Conservation (phyloP, 2,329 filamentous ascomycete genomes). For the Pseudogymnoascus sp. region DNA sequence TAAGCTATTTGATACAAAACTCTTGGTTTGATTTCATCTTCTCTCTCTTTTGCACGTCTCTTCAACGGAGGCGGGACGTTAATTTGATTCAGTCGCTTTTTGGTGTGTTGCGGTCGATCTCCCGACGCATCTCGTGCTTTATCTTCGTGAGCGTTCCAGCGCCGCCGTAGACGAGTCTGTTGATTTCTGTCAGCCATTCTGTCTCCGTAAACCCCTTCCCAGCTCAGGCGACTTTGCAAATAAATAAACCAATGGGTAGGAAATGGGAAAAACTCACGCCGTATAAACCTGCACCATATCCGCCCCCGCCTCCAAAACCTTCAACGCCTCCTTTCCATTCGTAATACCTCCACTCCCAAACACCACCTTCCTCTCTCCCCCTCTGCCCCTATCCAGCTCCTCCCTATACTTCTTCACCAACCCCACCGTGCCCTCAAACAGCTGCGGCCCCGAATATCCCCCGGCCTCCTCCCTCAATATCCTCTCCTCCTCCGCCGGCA, state of each 20-base stretch:
- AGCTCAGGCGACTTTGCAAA: neutral
- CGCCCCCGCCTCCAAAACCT: conserved; percentile 79
- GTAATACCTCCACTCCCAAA: conserved; percentile 93
- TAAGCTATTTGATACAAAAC: neutral
- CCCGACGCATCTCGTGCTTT: conserved; percentile 50
- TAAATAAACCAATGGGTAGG: neutral
- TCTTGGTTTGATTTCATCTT: neutral
- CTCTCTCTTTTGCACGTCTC: neutral
- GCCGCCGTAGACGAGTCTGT: conserved; percentile 50
- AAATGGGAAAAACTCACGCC: conserved; percentile 31
- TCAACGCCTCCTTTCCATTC: conserved; percentile 72
- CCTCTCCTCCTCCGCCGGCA: conserved; percentile 57
- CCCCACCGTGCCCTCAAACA: conserved; percentile 71
- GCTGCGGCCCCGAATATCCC: conserved; percentile 82
- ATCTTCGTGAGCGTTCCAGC: conserved; percentile 56
- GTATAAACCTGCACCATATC: conserved; percentile 92
- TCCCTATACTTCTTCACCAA: conserved; percentile 73
- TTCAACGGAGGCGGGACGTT: neutral
- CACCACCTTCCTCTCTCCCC: conserved; percentile 59
- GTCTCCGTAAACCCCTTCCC: neutral
- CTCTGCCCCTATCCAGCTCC: conserved; percentile 48
- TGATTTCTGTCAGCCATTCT: conserved; percentile 4
- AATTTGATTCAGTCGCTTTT: neutral
- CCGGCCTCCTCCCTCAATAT: conserved; percentile 63
- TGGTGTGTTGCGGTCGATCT: conserved; percentile 17